Conservation (phyloP, 768 basidiomycete genomes). For the Fibroporia radiculosa region DNA sequence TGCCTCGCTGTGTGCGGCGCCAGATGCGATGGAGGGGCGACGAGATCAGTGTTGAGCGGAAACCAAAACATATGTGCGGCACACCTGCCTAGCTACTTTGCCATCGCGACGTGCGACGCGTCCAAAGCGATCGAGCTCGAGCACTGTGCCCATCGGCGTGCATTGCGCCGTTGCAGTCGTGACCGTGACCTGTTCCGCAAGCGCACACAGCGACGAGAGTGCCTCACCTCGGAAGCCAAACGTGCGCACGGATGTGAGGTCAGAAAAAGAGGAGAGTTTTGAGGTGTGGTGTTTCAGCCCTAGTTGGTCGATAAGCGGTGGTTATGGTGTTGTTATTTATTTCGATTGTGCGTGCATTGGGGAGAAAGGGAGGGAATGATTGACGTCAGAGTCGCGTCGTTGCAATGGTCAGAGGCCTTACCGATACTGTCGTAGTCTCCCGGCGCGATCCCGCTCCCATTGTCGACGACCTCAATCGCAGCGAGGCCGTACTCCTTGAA, state of each 20-base stretch:
- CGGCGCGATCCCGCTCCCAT: conserved; percentile 79
- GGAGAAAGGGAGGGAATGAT: neutral
- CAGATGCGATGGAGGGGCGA: neutral
- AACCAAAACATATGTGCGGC: neutral
- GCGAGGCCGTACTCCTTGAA: conserved; percentile 85
- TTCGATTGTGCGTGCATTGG: neutral
- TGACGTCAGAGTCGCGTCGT: neutral
- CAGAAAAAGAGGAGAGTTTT: conserved; percentile 71
- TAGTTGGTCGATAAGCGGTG: conserved; percentile 22
- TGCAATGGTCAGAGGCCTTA: conserved; percentile 27
- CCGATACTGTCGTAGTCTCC: conserved; percentile 76
- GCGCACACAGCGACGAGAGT: conserved; percentile 84
- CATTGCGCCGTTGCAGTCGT: conserved; percentile 65
- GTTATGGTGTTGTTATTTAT: neutral
- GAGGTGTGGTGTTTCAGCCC: conserved; percentile 92
- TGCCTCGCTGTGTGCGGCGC: conserved; percentile 59
- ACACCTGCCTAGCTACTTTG: conserved; percentile 73
- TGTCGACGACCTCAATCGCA: conserved; percentile 83
- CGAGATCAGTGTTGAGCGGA: neutral
- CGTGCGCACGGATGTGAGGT: conserved; percentile 64
- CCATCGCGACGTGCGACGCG: conserved; percentile 41
- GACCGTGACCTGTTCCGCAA: conserved; percentile 62
- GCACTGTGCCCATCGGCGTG: conserved; percentile 69
- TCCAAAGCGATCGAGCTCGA: conserved; percentile 70
- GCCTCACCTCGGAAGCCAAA: conserved; percentile 98